phyloP scores from a whole-genome alignment of 441 rosid species.

The Jatropha podagrica region DNA sequence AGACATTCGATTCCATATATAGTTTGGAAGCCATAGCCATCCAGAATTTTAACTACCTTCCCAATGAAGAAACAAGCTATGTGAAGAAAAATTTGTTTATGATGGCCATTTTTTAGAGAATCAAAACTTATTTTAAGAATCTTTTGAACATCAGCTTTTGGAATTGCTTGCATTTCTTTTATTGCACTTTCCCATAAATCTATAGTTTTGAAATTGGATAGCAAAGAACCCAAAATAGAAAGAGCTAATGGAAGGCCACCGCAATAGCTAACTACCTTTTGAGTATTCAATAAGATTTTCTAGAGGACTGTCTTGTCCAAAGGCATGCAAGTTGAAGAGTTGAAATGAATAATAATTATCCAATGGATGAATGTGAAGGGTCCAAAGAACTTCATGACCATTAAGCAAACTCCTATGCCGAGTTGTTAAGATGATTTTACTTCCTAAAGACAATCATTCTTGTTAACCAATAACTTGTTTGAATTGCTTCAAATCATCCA shows the following conservation, averaged over 20 bases:
- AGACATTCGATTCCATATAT: neutral
- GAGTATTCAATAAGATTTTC: too few species aligned
- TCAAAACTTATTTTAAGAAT: neutral
- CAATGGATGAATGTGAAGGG: neutral
- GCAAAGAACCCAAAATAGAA: neutral
- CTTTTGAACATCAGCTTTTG: neutral
- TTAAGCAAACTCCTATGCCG: neutral
- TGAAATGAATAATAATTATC: neutral
- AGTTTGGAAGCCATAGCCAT: neutral
- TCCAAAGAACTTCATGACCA: neutral
- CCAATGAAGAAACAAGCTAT: constrained; percentile 5
- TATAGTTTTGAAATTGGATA: neutral
- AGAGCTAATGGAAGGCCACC: constrained; percentile 12
- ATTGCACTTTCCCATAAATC: neutral
- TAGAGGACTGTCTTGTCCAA: neutral
- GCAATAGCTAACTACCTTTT: neutral
- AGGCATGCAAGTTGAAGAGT: neutral
- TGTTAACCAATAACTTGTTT: neutral
- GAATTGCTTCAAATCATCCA: neutral
- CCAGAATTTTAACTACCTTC: neutral
- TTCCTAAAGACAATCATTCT: neutral
- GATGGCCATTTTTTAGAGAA: neutral
- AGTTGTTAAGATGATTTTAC: constrained; percentile 1
- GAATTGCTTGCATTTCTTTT: neutral
- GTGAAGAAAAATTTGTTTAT: neutral